Evolutionary conservation across 179 eudicot species (phyloP).

Genomic region (Beta lomatogona): DNA sequence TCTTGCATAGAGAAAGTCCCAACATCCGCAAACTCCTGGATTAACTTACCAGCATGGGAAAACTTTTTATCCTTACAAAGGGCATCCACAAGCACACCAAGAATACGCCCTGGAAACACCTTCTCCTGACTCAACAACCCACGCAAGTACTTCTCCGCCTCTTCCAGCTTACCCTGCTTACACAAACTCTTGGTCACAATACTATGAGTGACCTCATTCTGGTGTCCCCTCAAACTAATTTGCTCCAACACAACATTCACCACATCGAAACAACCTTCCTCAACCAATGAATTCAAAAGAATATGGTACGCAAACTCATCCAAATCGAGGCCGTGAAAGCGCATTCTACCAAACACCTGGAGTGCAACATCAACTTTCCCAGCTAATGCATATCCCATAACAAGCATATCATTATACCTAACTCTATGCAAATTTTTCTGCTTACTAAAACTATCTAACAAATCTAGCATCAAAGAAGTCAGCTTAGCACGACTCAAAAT

Average conservation of each 20-base stretch:
- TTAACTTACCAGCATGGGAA: slow-evolving; percentile 53
- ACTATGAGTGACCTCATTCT: slow-evolving; percentile 46
- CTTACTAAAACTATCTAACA: slow-evolving; percentile 42
- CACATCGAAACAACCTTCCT: slow-evolving; percentile 50
- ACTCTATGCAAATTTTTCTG: slow-evolving; percentile 27
- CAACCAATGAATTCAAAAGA: slow-evolving; percentile 66
- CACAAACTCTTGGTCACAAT: slow-evolving; percentile 60
- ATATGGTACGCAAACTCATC: slow-evolving; percentile 59
- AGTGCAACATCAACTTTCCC: slow-evolving; percentile 73
- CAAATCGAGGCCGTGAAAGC: slow-evolving; percentile 71
- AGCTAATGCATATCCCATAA: slow-evolving; percentile 82
- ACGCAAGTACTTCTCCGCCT: slow-evolving; percentile 61
- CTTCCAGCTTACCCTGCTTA: slow-evolving; percentile 50
- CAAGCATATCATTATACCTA: slow-evolving; percentile 53
- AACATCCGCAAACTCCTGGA: slow-evolving; percentile 49
- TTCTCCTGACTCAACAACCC: slow-evolving; percentile 21
- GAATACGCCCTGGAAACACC: slow-evolving; percentile 29
- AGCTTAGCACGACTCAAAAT: slow-evolving; percentile 53
- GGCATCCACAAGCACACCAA: slow-evolving; percentile 48
- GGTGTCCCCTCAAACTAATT: slow-evolving; percentile 51
- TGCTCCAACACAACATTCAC: slow-evolving; percentile 55
- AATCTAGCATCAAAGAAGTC: slow-evolving; percentile 52
- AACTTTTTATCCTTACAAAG: slow-evolving; percentile 56
- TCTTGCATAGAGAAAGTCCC: slow-evolving; percentile 38
- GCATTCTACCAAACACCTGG: slow-evolving; percentile 69